A percentile compares a stretch with the other conserved stretches of the same genome.
Evolutionary conservation across 169 alveolate genomes (phyloP).

Genomic region (Eimeria necatrix): DNA sequence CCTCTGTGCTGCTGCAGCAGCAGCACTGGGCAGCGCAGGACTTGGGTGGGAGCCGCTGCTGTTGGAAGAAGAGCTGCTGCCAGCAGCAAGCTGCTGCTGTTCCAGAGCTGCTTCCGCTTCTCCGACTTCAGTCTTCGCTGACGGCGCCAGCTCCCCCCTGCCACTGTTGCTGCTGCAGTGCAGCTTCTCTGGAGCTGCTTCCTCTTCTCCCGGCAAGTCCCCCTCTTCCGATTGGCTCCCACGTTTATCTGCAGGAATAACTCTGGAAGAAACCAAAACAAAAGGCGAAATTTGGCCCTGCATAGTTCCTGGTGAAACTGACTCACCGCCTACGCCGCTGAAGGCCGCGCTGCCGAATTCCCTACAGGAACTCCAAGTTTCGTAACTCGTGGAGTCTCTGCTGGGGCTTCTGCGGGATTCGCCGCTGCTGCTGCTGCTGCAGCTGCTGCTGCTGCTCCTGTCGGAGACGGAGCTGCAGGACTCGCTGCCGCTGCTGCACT

Average conservation of each 20-base stretch:
- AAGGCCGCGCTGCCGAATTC: constrained; percentile 35
- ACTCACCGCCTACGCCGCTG: background rate
- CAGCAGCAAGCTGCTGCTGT: background rate
- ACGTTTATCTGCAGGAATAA: background rate
- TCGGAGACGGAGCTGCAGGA: background rate
- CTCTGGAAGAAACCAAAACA: background rate
- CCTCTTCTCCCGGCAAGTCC: background rate
- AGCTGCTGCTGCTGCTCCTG: constrained; percentile 34
- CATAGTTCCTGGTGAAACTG: background rate
- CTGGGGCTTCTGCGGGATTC: background rate
- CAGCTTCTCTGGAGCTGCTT: background rate
- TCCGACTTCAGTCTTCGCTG: background rate
- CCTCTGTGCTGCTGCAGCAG: background rate
- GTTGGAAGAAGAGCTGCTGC: background rate
- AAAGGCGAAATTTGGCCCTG: background rate
- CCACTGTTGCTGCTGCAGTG: background rate
- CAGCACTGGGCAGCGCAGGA: background rate
- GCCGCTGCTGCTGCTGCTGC: constrained; percentile 36
- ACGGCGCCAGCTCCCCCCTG: background rate
- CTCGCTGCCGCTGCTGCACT: constrained; percentile 3
- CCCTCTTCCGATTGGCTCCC: background rate
- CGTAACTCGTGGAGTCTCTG: background rate
- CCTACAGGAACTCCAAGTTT: constrained; percentile 47
- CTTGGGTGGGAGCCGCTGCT: background rate
- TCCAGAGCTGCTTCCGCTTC: background rate